Evolutionary conservation across 1,284 basidiomycete genomes (phyloP), one percentile per base, ranked within the genome.

Genomic region (Mycena sp.): DNA sequence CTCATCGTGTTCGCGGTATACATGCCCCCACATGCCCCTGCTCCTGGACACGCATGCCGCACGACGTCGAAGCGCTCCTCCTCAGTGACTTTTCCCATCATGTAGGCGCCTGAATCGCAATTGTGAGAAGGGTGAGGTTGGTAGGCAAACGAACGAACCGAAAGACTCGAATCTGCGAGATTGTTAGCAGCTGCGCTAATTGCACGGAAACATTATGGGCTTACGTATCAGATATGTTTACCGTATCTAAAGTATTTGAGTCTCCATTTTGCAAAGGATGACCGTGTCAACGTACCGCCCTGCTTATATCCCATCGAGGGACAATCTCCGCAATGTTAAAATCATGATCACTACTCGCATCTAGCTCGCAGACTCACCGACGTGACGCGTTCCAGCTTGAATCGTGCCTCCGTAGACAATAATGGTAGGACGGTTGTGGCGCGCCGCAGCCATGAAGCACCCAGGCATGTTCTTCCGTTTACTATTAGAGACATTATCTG

Each of bases 1-100:
- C 94, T 95, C 95, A 96, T 96, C 2, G 95, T 96, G 74, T 96
- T 95, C 30, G 94, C 94, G 6, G 93, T 95, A 79, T 91, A 96
- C 94, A 96, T 95, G 18, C 95, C 94, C 65, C 95, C 94, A 76
- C 95, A 91, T 30, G 89, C 91, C 60, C 92, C 92, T 16, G 91
- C 83, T 9, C 94, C 93, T 18, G 95, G 95, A 77, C 95, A 96
- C 22, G 95, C 89, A 80, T 96, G 90, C 50, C 92, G 88, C 59
- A 95, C 90, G 65, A 95, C 93, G 73, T 95, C 94, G 74, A 93
- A 88, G 41, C 92, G 87, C 78, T 95, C 88, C 76, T 93, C 92
- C 61, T 95, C 93, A 34, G 79, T 88, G 75, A 95, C 94, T 77
- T 91, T 89, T 9, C 93, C 93, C 13, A 92, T 87, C 10, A 90